Conservation (phyloP, 176 grass and related monocot species). For the Hsuehochloa calcarea region DNA sequence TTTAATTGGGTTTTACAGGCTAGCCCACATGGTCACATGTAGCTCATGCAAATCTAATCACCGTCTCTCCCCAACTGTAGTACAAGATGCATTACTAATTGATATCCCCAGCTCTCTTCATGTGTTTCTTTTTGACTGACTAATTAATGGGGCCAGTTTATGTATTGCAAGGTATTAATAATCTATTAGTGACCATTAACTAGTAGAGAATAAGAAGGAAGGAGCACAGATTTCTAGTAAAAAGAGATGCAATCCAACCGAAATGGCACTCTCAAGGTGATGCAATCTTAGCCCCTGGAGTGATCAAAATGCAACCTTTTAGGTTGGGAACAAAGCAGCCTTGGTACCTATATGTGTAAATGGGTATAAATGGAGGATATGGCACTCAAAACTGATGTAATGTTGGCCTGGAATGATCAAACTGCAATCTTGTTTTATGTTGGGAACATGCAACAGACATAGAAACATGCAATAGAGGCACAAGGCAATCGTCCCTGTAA, state of each 20-base stretch:
- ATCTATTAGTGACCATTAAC: neutral
- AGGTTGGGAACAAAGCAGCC: neutral
- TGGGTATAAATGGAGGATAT: neutral
- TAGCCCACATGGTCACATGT: conserved; percentile 36
- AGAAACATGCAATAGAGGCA: no score
- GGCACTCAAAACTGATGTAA: neutral
- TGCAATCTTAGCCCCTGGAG: neutral
- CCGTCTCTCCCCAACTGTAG: neutral
- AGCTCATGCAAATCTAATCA: neutral
- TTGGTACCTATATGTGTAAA: no score
- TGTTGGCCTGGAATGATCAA: neutral
- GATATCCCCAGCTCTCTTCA: neutral
- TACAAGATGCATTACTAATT: no score
- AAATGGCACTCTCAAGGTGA: neutral
- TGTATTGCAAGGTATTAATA: neutral
- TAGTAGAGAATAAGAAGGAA: neutral
- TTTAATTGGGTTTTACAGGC: neutral
- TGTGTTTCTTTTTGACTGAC: conserved; percentile 5
- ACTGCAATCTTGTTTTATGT: neutral
- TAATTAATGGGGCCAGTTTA: neutral
- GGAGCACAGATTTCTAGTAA: neutral
- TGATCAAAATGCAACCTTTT: neutral
- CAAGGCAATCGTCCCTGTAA: neutral
- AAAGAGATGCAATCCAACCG: neutral
- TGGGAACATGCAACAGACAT: no score